Evolutionary conservation across 441 rosid species (phyloP), one percentile per base, ranked within the genome.

Genomic region (Macaranga tanarius): DNA sequence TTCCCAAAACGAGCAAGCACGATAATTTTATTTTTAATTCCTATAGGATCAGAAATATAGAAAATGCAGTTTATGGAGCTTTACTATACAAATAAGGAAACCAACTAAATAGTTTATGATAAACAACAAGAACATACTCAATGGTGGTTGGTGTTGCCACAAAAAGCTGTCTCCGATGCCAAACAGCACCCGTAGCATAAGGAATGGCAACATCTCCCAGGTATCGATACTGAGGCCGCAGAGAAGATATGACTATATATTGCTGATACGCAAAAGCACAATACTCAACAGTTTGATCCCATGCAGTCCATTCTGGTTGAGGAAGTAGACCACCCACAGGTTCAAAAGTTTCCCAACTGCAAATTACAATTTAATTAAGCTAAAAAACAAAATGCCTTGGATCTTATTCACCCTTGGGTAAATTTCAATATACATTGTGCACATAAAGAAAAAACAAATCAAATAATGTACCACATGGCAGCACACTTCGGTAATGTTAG

Each of bases 261-360:
- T 90, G 88, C 78, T 87, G 99, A 84, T 93, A 93, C 20, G 94
- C 94, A 82, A 95, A 91, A 28, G 99, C 99, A 84, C 98, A 95
- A 77, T 95, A 90, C 81, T 95, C 99, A 76, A 93, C 99, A 65
- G 97, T 95, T 83, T 91, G 92, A 83, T 95, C 99, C 99, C 99
- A 95, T 66, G 97, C 98, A 65, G 97, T 86, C 98, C 98, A 95
- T 75, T 95, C 99, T 75, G 98, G 99, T 84, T 93, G 99, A 86
- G 98, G 97, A 86, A 95, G 92, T 83, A 95, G 86, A 72, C 86
- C 90, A 74, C 99, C 97, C 55, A 95, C 95, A 59, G 99, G 97
- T 82, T 91, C 90, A 84, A 91, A 95, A 80, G 88, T 93, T 81
- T 93, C 99, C 99, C 99, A 95, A 77, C 99, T 93, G 86, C 88